Evolutionary conservation across 768 basidiomycete species (phyloP), one percentile per base, ranked within the genome.

Genomic region (Tricholoma terreum): DNA sequence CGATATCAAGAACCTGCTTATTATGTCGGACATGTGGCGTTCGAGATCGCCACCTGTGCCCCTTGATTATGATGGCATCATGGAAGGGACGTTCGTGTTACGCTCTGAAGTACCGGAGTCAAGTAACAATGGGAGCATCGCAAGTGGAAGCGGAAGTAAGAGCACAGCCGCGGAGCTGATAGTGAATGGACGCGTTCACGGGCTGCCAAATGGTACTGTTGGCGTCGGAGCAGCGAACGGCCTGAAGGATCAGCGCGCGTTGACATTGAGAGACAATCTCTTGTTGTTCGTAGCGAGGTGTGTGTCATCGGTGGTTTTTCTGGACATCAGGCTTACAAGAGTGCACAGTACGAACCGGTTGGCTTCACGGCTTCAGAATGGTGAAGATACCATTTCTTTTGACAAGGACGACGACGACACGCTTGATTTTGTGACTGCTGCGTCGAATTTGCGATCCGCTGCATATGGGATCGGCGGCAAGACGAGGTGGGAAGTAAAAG

Each of bases 351-450:
- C 90, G n/a, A 83, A 88, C 48, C 85, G 88, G 6, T 77, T 98
- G 2, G 85, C 92, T 6, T 73, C 75, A 3, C 86, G 92, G 17
- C 72, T 93, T 14, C 78, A 78, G 50, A 73, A 78, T 61, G 83
- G 88, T 17, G 82, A 92, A 73, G 79, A 83, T 14, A 87, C 79
- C 0, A 90, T 97, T 51, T 76, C 87, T 0, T 98, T 98, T 63
- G 97, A 99, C 77, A 99, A 99, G 70, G 97, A 99, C 66, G 97
- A 98, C 66, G 92, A 95, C 31, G 97, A 98, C 64, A 89, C 94
- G 0, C 82, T 99, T 3, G 94, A 98, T 73, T 98, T 99, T 65
- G 97, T 98, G 21, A 92, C 94, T 0, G 92, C 95, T 6, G 85
- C 95, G 0, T 90, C 94, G 3, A 99, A 99, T 73, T 79, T 99